Evolutionary conservation across 768 basidiomycete species (phyloP), one percentile per base, ranked within the genome.

Genomic region (Suillus ampliporus): DNA sequence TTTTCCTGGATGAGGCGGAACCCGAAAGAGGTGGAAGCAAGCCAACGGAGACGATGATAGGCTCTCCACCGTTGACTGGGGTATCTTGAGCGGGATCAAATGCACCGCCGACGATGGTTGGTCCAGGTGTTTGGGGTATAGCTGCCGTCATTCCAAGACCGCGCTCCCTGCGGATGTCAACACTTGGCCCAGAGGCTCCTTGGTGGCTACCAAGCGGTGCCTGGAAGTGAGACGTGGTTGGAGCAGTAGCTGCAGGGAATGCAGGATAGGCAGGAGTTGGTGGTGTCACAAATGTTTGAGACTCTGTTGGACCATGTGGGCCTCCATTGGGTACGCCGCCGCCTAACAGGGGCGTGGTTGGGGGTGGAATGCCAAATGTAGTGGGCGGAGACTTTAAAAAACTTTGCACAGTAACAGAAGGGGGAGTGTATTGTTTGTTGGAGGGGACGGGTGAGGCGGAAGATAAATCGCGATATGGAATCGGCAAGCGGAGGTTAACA

Each of bases 261-360:
- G 89, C 82, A 15, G 91, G 90, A 68, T 91, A 91, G 4, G 90
- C 88, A 1, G 91, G 91, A 5, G 89, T 92, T 48, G 81, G 80
- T 0, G 89, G 86, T 1, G 67, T 67, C 59, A 68, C 65, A 61
- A 69, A 69, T 10, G 67, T 57, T 37, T 69, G 74, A n/a, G 64
- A 43, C 17, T 69, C 58, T 67, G 70, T 7, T 68, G 68, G 38
- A 23, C 64, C 54, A 26, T 43, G 5, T 68, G 68, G 43, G 21
- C 62, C 54, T 26, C 41, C 58, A 15, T n/a, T 15, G 28, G 50
- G 53, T 28, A 60, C 47, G 19, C 52, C 65, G 28, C 44, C 43
- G 23, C 60, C 58, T 57, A 73, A 68, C 37, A 64, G 63, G 2
- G 74, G 70, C 3, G 74, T 68, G 38, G 23, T 13, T 1, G 79